These are phyloP conservation scores for Botrytis squamosa DNA, from an alignment of 2,329 filamentous ascomycete genomes.

Conservation along the genomic window DNA sequence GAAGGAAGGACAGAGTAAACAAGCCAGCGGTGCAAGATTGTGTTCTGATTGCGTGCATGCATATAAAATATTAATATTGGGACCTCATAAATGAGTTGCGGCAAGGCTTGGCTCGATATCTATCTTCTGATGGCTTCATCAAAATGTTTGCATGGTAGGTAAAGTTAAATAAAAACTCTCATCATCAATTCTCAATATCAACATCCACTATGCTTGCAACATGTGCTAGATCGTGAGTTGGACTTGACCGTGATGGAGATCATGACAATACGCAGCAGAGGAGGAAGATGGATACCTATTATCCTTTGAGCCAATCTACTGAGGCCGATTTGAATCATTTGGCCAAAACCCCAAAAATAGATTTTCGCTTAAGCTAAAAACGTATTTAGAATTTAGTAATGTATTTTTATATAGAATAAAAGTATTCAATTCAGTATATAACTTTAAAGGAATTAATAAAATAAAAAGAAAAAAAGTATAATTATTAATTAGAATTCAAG, in stretches of 20 bases:
- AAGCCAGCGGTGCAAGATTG: background rate
- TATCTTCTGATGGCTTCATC: constrained; percentile 14
- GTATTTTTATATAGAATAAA: too few species aligned
- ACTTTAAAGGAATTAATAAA: too few species aligned
- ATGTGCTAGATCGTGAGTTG: background rate
- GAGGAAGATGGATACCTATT: background rate
- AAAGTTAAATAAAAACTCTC: background rate
- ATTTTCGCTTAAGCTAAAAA: too few species aligned
- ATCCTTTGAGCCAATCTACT: background rate
- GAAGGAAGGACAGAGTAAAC: background rate
- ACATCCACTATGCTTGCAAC: constrained; percentile 1
- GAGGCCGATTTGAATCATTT: too few species aligned
- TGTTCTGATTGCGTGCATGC: constrained; percentile 6
- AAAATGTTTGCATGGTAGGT: background rate
- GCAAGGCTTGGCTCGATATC: background rate
- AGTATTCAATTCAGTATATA: too few species aligned
- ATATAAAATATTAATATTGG: constrained; percentile 6
- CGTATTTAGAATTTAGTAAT: too few species aligned
- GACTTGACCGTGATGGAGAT: background rate
- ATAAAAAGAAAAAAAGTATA: too few species aligned
- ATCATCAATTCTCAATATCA: background rate
- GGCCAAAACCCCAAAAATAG: too few species aligned
- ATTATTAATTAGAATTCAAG: too few species aligned
- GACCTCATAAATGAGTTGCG: background rate
- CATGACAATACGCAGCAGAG: background rate